These are phyloP conservation scores for Bombardia bombarda DNA, from an alignment of 495 filamentous ascomycete genomes.

Conservation along the genomic window DNA sequence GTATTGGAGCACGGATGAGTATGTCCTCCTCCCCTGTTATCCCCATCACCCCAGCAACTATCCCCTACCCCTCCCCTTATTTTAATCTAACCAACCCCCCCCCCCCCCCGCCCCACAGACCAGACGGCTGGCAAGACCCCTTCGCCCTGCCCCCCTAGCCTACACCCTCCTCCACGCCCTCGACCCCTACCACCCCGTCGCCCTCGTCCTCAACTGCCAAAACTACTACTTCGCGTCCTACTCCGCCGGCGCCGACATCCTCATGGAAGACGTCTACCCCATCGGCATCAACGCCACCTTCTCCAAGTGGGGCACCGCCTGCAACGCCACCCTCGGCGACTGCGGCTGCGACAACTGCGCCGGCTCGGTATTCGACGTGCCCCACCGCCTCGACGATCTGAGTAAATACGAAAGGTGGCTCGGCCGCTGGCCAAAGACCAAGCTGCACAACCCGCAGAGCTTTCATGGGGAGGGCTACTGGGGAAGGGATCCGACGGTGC, in stretches of 20 bases:
- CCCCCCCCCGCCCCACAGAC: slow-evolving; percentile 18
- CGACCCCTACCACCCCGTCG: slow-evolving; percentile 65
- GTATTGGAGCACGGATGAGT: slow-evolving; percentile 63
- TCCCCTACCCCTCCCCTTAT: not conserved
- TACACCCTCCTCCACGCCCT: slow-evolving; percentile 41
- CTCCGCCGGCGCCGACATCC: slow-evolving; percentile 51
- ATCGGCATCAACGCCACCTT: slow-evolving; percentile 49
- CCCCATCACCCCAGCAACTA: not conserved
- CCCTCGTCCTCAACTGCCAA: slow-evolving; percentile 59
- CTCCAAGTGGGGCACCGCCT: slow-evolving; percentile 45
- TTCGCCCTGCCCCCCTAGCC: slow-evolving; percentile 36
- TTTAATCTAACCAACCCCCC: not conserved
- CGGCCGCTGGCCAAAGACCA: slow-evolving; percentile 41
- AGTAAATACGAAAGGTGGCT: slow-evolving; percentile 36
- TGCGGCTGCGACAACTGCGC: slow-evolving; percentile 67
- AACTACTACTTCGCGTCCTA: slow-evolving; percentile 63
- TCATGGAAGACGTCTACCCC: slow-evolving; percentile 61
- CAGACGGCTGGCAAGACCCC: slow-evolving; percentile 57
- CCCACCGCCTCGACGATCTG: slow-evolving; percentile 43
- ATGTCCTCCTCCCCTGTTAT: slow-evolving; percentile 5
- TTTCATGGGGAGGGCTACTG: slow-evolving; percentile 59
- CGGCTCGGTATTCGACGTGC: slow-evolving; percentile 48
- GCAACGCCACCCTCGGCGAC: slow-evolving; percentile 60
- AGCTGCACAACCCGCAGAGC: slow-evolving; percentile 55
- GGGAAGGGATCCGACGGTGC: slow-evolving; percentile 45